Conservation (phyloP, 352 stramenopile species). For the Phytophthora macrochlamydospora region DNA sequence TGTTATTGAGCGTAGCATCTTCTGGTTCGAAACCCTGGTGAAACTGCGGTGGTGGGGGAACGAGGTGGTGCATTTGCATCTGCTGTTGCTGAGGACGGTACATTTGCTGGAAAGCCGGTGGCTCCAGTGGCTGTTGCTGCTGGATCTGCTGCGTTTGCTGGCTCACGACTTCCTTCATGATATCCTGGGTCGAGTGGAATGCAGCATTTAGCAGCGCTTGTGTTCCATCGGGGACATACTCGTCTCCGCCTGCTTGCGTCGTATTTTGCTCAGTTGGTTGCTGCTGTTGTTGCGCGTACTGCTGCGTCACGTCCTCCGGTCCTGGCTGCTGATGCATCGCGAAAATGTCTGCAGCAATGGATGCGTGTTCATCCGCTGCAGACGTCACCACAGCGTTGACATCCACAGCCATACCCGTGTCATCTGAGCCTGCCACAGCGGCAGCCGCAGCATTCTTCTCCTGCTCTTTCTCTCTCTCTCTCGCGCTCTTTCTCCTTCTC, state of each 20-base stretch:
- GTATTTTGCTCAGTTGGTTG: constrained; percentile 17
- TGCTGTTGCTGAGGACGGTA: constrained; percentile 34
- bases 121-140: constrained; percentile 39
- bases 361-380: constrained; percentile 36
- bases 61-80: constrained; percentile 44
- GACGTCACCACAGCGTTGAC: constrained; percentile 5
- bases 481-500: constrained; percentile 31
- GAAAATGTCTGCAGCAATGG: constrained; percentile 43
- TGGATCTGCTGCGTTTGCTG: constrained; percentile 49
- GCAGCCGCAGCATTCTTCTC: constrained; percentile 24
- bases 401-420: constrained; percentile 23
- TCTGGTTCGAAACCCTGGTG: constrained; percentile 70
- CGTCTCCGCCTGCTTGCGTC: constrained; percentile 15
- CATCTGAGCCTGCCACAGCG: constrained; percentile 1
- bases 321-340: constrained; percentile 43
- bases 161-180: constrained; percentile 74
- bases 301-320: constrained; percentile 21
- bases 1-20: constrained; percentile 37
- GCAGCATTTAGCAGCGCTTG: constrained; percentile 70
- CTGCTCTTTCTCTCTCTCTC: constrained; percentile 35
- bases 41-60: constrained; percentile 41
- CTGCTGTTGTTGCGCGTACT: constrained; percentile 28
- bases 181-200: constrained; percentile 75
- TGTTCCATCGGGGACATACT: constrained; percentile 60
- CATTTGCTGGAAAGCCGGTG: constrained; percentile 39